A percentile compares a stretch with the other conserved stretches of the same genome.
Conservation (phyloP, 2,329 filamentous ascomycete species). For the Claviceps pazoutovae region DNA sequence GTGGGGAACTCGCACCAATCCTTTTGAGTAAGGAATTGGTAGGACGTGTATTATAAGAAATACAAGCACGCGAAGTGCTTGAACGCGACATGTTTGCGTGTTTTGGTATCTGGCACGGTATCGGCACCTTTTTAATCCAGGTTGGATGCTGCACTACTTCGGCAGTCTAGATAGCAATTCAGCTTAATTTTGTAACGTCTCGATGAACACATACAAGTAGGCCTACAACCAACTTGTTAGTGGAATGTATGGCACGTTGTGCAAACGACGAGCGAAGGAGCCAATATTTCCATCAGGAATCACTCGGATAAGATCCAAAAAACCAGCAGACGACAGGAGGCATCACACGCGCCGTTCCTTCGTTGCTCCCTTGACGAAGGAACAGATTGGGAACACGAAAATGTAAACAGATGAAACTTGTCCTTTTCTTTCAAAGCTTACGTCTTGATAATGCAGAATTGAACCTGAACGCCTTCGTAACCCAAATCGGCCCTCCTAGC, state of each 20-base stretch:
- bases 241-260: neutral
- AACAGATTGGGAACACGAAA: neutral
- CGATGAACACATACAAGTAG: neutral
- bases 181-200: neutral
- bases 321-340: too few species aligned
- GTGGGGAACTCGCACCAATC: constrained; percentile 94
- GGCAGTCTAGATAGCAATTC: constrained; percentile 2
- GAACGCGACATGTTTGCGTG: neutral
- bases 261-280: neutral
- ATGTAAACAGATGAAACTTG: neutral
- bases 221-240: neutral
- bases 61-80: neutral
- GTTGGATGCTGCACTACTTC: neutral
- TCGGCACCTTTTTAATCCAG: neutral
- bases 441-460: constrained; percentile 11
- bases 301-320: too few species aligned
- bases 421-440: neutral
- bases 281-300: too few species aligned
- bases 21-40: constrained; percentile 51
- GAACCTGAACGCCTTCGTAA: constrained; percentile 26
- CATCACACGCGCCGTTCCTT: neutral
- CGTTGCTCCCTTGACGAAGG: neutral
- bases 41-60: neutral
- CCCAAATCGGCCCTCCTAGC: constrained; percentile 15
- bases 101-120: neutral